Percentiles rank a stretch among this genome's conserved stretches.
Evolutionary conservation across 805 yeast genomes (phyloP).

Genomic region (Suhomyces tanzawaensis): DNA sequence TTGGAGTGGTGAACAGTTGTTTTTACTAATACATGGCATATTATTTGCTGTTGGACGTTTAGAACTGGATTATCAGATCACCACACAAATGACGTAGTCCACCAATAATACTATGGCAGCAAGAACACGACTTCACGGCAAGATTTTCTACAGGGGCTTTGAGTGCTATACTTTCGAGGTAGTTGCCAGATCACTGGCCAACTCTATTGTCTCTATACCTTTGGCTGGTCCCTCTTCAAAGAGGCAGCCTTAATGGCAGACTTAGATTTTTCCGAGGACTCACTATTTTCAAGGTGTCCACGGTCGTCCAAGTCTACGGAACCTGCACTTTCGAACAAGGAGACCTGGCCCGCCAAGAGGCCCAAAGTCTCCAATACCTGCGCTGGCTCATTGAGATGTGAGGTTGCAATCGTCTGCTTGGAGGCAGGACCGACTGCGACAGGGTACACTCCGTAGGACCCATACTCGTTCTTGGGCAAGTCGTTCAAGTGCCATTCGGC

Average conservation of each 20-base stretch:
- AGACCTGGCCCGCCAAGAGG: slow-evolving; percentile 72
- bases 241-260: slow-evolving; percentile 31
- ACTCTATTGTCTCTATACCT: no score
- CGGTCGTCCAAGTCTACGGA: slow-evolving; percentile 73
- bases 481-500: slow-evolving; percentile 45
- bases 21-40: no score
- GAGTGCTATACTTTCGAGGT: no score
- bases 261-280: slow-evolving; percentile 41
- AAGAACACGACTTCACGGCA: no score
- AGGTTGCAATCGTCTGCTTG: slow-evolving; percentile 78
- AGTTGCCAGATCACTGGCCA: no score
- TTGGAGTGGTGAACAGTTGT: no score
- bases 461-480: slow-evolving; percentile 44
- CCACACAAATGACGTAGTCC: no score
- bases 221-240: background rate
- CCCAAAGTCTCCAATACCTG: slow-evolving; percentile 86
- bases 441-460: slow-evolving; percentile 67
- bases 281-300: slow-evolving; percentile 60
- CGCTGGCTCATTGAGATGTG: slow-evolving; percentile 79
- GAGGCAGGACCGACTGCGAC: slow-evolving; percentile 93
- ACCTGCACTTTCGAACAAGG: slow-evolving; percentile 75
- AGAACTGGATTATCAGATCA: no score
- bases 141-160: no score
- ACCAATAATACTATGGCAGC: no score
- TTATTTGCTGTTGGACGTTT: no score